phyloP scores from a whole-genome alignment of 495 filamentous ascomycete genomes.

The Xylaria sp. region DNA sequence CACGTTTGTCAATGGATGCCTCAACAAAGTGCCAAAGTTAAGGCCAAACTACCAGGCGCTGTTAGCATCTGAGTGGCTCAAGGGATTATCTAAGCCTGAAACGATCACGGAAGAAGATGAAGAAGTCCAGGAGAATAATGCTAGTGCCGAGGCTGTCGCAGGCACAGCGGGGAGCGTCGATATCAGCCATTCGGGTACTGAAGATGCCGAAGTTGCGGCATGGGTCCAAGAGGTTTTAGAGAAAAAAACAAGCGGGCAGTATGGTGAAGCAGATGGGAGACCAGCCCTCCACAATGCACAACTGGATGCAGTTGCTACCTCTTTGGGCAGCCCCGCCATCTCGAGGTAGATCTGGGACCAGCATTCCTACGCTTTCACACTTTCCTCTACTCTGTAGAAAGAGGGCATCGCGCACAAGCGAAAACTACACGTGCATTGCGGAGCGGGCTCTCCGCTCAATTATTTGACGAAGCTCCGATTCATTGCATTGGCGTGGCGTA shows the following conservation, averaged over 20 bases:
- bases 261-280: slow-evolving; percentile 44
- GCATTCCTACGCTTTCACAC: slow-evolving; percentile 22
- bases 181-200: slow-evolving; percentile 52
- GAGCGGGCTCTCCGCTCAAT: slow-evolving; percentile 37
- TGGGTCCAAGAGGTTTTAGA: slow-evolving; percentile 83
- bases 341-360: slow-evolving; percentile 27
- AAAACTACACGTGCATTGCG: slow-evolving; percentile 24
- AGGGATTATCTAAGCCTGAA: slow-evolving; percentile 78
- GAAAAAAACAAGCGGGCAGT: slow-evolving; percentile 60
- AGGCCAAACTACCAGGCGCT: slow-evolving; percentile 91
- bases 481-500: slow-evolving; percentile 44
- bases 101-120: slow-evolving; percentile 81
- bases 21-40: slow-evolving; percentile 90
- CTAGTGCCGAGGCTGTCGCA: slow-evolving; percentile 53
- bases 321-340: slow-evolving; percentile 46
- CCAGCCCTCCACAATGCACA: slow-evolving; percentile 83
- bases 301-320: slow-evolving; percentile 64
- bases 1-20: slow-evolving; percentile 86
- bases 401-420: slow-evolving; percentile 12
- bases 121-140: slow-evolving; percentile 57
- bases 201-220: slow-evolving; percentile 78
- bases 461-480: slow-evolving; percentile 37
- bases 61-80: slow-evolving; percentile 87
- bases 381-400: slow-evolving; percentile 29
- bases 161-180: slow-evolving; percentile 52